phyloP scores from a whole-genome alignment of 495 filamentous ascomycete genomes.

The Poronia punctata region DNA sequence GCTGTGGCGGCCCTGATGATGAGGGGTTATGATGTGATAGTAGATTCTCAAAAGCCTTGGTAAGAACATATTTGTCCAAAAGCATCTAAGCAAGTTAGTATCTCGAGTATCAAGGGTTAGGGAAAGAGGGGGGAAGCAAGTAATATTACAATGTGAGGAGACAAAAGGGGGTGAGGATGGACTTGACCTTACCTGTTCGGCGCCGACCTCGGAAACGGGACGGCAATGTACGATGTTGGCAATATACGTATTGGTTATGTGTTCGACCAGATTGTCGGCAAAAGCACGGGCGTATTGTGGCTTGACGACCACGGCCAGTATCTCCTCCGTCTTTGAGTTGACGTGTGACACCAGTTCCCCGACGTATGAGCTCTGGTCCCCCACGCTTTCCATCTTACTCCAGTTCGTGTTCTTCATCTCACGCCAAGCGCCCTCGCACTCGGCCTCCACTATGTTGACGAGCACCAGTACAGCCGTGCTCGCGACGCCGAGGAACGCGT shows the following conservation, averaged over 20 bases:
- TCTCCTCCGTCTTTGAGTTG: slow-evolving; percentile 62
- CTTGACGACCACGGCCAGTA: slow-evolving; percentile 74
- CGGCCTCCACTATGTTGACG: slow-evolving; percentile 73
- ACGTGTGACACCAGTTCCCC: slow-evolving; percentile 67
- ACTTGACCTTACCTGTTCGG: slow-evolving; percentile 78
- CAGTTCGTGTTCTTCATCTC: slow-evolving; percentile 98
- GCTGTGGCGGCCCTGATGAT: slow-evolving; percentile 30
- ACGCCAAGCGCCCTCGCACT: slow-evolving; percentile 80
- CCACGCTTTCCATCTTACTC: slow-evolving; percentile 89
- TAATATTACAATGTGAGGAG: no score
- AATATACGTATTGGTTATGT: slow-evolving; percentile 71
- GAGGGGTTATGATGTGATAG: slow-evolving; percentile 46
- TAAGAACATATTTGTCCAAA: slow-evolving; percentile 86
- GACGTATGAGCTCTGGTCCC: slow-evolving; percentile 91
- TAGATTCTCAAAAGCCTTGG: slow-evolving; percentile 68
- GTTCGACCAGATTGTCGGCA: slow-evolving; percentile 87
- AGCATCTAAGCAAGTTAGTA: slow-evolving; percentile 55
- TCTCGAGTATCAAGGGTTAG: no score
- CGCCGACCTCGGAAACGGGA: slow-evolving; percentile 86
- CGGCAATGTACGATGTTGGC: slow-evolving; percentile 78
- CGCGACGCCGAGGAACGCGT: slow-evolving; percentile 92
- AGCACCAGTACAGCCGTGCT: slow-evolving; percentile 78
- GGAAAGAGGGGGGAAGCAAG: no score
- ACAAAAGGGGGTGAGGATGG: background rate
- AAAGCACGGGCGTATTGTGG: slow-evolving; percentile 91